Base-by-base conservation (phyloP, 805 yeast species). In the Pichia gijzeniarum region DNA sequence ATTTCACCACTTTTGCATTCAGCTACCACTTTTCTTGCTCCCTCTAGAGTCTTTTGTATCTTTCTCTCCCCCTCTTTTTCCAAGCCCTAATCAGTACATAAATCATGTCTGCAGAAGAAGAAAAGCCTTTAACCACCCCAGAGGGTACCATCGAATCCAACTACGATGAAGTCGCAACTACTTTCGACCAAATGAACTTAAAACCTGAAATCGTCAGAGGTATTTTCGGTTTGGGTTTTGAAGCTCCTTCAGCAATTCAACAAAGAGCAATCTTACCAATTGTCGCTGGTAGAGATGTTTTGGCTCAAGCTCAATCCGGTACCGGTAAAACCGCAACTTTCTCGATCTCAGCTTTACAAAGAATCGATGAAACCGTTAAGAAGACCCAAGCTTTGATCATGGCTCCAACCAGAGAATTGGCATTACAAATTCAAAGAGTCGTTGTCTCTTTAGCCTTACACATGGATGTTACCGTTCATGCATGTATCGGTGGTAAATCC, bases 251-350 rank as follows among this genome's bases (percentile, higher is more conserved):
- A 45, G 93, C 98, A 47, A 93, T 93, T 72, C 99, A 93, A 73
- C 90, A 89, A 63, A 81, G 99, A 68, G 99, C 98, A 53, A 93
- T 93, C 58, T 73, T 85, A 70, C 99, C 95, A 66, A 90, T 93
- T 67, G 84, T 89, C 59, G 82, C 81, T 62, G 96, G 96, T 47
- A 82, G 89, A 68, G 99, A 93, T 68, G 95, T 90, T 44, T 80
- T 93, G 53, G 99, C 99, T 50, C 99, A 93, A 72, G 98, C 99
- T 48, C 99, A 93, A 71, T 88, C 96, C 32, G 99, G 99, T 70
- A 93, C 99, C 41, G 99, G 99, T 70, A 93, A 93, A 73, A 93
- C 99, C 25, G 99, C 98, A 53, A 93, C 99, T 40, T 93, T 93
- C 74, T 77, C 97, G 53, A 91, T 93, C 55, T 91, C 96, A 21